Conservation (phyloP, 306 rosid genomes). For the Vigna unguiculata region DNA sequence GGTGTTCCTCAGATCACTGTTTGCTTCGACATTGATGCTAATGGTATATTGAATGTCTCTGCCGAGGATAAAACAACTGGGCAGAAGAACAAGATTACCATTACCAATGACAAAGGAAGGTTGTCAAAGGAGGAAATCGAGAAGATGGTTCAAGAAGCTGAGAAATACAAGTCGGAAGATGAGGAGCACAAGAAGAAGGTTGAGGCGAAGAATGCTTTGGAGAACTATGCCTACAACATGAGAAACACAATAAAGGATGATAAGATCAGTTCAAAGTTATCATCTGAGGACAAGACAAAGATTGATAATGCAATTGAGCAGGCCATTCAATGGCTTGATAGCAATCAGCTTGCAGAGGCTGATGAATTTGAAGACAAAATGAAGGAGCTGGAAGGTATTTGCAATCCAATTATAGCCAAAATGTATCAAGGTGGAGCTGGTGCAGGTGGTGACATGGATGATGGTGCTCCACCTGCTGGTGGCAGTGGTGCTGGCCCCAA, state of each 20-base stretch:
- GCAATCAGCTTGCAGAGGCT: constrained; percentile 68
- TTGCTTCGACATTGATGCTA: constrained; percentile 76
- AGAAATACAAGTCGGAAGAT: constrained; percentile 79
- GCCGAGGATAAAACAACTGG: constrained; percentile 79
- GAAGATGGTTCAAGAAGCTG: constrained; percentile 88
- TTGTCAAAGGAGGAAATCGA: constrained; percentile 77
- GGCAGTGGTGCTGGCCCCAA: constrained; percentile 79
- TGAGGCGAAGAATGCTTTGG: constrained; percentile 70
- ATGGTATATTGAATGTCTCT: constrained; percentile 77
- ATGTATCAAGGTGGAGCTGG: constrained; percentile 79
- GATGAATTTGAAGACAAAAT: constrained; percentile 83
- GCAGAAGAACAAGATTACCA: constrained; percentile 84
- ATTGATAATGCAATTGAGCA: constrained; percentile 70
- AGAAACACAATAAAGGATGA: constrained; percentile 76
- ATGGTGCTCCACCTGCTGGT: constrained; percentile 62
- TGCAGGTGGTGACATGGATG: constrained; percentile 50
- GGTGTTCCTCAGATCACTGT: constrained; percentile 83
- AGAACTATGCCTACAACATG: constrained; percentile 82
- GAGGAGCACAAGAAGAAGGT: constrained; percentile 87
- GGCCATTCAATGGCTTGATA: constrained; percentile 76
- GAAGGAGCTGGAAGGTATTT: constrained; percentile 75
- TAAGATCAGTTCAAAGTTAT: constrained; percentile 72
- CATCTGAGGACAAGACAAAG: constrained; percentile 65
- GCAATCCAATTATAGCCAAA: constrained; percentile 80
- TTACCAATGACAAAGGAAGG: constrained; percentile 81